Percentiles rank a stretch among this genome's conserved stretches.
phyloP scores from a whole-genome alignment of 805 yeast species.

The Danielia oregonensis region DNA sequence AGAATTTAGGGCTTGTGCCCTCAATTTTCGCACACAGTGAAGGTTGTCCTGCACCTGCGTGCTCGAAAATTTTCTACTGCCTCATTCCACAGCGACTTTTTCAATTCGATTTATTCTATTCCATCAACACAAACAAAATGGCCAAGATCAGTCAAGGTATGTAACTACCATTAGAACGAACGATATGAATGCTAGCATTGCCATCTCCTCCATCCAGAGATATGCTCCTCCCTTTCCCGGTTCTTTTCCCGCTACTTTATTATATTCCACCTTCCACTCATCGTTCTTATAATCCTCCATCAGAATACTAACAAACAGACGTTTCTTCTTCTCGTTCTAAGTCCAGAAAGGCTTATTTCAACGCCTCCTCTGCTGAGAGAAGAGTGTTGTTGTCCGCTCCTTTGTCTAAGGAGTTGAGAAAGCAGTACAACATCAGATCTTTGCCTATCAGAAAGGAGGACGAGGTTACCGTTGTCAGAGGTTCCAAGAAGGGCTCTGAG shows the following conservation, averaged over 20 bases:
- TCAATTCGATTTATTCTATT: constrained; percentile 6
- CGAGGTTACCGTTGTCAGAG: constrained; percentile 93
- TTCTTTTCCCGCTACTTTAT: too few species aligned
- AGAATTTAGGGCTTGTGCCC: constrained; percentile 19
- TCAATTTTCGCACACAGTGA: background rate
- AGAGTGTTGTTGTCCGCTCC: constrained; percentile 97
- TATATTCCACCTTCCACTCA: background rate
- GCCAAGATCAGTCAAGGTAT: constrained; percentile 65
- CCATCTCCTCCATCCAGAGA: too few species aligned
- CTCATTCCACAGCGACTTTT: constrained; percentile 5
- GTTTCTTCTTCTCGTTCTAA: constrained; percentile 99
- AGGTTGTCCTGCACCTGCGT: constrained; percentile 12
- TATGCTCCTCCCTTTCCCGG: too few species aligned
- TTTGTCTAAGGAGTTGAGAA: constrained; percentile 97
- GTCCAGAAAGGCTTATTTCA: constrained; percentile 99
- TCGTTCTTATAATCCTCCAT: too few species aligned
- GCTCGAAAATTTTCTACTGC: constrained; percentile 16
- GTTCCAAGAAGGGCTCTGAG: constrained; percentile 99
- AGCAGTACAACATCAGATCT: constrained; percentile 92
- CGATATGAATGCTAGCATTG: too few species aligned
- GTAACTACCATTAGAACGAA: too few species aligned
- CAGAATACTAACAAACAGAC: constrained; percentile 61
- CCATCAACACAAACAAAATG: constrained; percentile 37
- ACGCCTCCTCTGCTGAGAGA: constrained; percentile 94
- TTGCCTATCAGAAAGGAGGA: constrained; percentile 98